phyloP scores from a whole-genome alignment of 306 rosid genomes.

The Cercis canadensis region DNA sequence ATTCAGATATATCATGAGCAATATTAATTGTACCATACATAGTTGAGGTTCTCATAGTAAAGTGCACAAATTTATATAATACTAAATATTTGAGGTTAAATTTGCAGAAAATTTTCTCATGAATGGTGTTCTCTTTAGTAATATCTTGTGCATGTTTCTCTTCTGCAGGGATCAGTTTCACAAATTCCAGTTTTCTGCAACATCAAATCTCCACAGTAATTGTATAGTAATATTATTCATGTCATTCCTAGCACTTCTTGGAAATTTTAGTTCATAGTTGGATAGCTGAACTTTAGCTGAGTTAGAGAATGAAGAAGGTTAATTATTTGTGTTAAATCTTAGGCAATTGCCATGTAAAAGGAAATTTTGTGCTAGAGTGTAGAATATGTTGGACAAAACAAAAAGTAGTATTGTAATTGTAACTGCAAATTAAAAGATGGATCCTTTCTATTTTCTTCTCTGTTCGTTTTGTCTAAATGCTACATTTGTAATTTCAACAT shows the following conservation, averaged over 20 bases:
- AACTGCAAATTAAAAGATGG: too few relatives aligned
- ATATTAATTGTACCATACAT: background rate
- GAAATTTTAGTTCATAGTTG: constrained; percentile 43
- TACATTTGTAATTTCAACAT: too few relatives aligned
- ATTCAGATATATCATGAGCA: background rate
- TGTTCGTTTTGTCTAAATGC: too few relatives aligned
- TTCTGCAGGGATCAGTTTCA: constrained; percentile 84
- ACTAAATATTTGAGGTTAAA: background rate
- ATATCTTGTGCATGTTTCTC: constrained; percentile 28
- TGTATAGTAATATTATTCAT: constrained; percentile 44
- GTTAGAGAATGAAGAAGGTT: background rate
- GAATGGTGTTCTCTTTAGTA: background rate
- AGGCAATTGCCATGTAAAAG: too few relatives aligned
- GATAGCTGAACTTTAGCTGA: constrained; percentile 29
- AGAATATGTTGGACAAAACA: too few relatives aligned
- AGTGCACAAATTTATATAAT: background rate
- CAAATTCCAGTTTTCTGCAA: constrained; percentile 71
- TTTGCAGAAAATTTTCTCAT: background rate
- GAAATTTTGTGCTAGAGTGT: too few relatives aligned
- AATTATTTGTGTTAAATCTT: background rate
- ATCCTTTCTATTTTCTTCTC: too few relatives aligned
- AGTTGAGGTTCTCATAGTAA: constrained; percentile 18
- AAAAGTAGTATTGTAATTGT: too few relatives aligned
- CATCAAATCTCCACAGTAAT: constrained; percentile 41
- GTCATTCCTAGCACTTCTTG: constrained; percentile 44